Evolutionary conservation across 1,284 basidiomycete genomes (phyloP).

Genomic region (Naganishia sp.): DNA sequence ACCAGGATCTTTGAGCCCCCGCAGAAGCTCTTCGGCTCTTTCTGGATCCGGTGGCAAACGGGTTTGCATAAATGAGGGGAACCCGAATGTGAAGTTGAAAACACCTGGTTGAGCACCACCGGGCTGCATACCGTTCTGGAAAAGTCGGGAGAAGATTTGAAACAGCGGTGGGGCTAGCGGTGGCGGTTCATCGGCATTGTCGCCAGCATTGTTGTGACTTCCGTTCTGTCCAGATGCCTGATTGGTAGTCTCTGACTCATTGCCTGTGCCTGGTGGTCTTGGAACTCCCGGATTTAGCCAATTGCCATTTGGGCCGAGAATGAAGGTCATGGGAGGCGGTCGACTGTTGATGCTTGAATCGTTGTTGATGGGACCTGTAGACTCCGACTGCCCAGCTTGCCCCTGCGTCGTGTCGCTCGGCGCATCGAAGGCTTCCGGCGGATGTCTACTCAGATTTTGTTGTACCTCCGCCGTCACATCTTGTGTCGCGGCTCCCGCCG

Average conservation of each 20-base stretch:
- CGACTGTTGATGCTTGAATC: not conserved
- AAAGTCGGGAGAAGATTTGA: slow-evolving; percentile 15
- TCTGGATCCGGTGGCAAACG: slow-evolving; percentile 31
- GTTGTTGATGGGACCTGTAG: not conserved
- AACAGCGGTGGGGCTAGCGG: slow-evolving; percentile 1
- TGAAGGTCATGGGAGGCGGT: slow-evolving; percentile 7
- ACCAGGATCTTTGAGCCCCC: slow-evolving; percentile 32
- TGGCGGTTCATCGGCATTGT: not conserved
- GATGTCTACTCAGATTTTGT: no score
- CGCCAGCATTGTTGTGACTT: not conserved
- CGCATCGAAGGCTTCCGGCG: no score
- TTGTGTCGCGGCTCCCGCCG: no score
- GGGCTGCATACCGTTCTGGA: slow-evolving; percentile 6
- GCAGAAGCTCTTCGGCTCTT: slow-evolving; percentile 32
- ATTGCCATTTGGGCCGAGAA: not conserved
- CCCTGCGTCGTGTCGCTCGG: not conserved
- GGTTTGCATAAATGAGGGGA: slow-evolving; percentile 19
- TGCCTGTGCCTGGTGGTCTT: not conserved
- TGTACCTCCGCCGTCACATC: no score
- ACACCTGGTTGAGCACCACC: not conserved
- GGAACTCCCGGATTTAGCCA: not conserved
- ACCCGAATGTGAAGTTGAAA: slow-evolving; percentile 21
- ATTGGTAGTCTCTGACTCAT: no score
- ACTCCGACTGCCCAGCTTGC: not conserved
- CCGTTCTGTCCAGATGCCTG: not conserved